Evolutionary conservation across 2,329 filamentous ascomycete genomes (phyloP), one percentile per base, ranked within the genome.

Genomic region (Lachnellula hyalina): DNA sequence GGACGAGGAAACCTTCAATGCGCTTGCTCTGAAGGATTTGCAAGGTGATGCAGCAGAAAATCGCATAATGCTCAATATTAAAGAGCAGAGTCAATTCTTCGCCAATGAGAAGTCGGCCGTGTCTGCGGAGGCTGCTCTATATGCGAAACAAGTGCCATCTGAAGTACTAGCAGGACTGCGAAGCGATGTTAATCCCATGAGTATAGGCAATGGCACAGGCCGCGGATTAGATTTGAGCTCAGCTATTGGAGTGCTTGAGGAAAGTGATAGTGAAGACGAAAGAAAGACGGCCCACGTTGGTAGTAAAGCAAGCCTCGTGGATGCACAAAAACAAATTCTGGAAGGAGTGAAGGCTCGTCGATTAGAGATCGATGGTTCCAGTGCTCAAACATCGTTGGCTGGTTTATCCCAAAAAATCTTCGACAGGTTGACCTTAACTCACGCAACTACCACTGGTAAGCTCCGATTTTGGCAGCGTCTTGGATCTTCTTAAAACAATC

Each of bases 51-150:
- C 82, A 17, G 82, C 87, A 61, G 87, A 94, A 62, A 83, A 87
- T 57, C 84, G 89, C 19, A 87, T 97, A 58, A 83, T 88, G 51
- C 82, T 99, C 50, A 93, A 92, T 58, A 87, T 97, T 65, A 90
- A 89, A 62, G 90, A 96, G 66, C 90, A 96, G 68, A 89, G 83
- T 67, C 84, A 82, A 12, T 92, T 96, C 70, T 93, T 95, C 68
- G 85, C 86, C 0, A 81, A 78, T 57, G 77, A 79, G 19, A 70
- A 74, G 42, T 69, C 71, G 1, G 70, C 73, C 32, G 65, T 68
- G 11, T 66, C 67, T 3, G 69, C 70, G 42, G 72, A 75, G 35
- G 71, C 73, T 19, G 58, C 60, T n/a, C 40, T 68, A 19, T 91
- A 90, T 68, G 80, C 83, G 6, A 80, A 83, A 60, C 89, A 93